Evolutionary conservation across 2,329 filamentous ascomycete species (phyloP).

Genomic region (Pseudogymnoascus destructans): DNA sequence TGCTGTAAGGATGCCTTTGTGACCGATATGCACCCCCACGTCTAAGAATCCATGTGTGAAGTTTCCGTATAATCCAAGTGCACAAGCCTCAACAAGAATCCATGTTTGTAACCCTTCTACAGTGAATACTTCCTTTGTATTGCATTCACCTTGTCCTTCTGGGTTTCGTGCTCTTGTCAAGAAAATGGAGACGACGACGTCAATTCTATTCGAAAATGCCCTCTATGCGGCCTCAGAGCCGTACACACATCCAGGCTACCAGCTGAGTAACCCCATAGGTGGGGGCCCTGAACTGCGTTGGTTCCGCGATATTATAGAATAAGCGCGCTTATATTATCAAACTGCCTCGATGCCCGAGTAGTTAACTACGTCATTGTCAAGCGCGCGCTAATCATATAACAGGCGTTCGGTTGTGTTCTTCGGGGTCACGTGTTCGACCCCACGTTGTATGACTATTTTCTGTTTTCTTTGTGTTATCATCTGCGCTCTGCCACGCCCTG

Average conservation of each 20-base stretch:
- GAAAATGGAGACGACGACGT: neutral
- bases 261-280: neutral
- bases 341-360: neutral
- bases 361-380: conserved; percentile 7
- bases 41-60: too few relatives aligned
- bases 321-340: neutral
- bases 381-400: neutral
- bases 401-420: neutral
- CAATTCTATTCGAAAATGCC: neutral
- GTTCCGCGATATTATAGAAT: neutral
- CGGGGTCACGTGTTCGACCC: neutral
- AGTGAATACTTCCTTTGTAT: too few relatives aligned
- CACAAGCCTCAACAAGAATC: too few relatives aligned
- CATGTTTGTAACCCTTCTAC: too few relatives aligned
- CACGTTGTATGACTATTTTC: neutral
- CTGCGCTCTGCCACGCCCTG: too few relatives aligned
- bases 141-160: too few relatives aligned
- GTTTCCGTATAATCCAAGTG: too few relatives aligned
- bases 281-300: neutral
- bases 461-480: neutral
- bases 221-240: neutral
- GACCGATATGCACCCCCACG: neutral
- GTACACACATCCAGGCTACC: neutral
- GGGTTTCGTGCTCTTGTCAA: neutral
- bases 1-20: neutral